Evolutionary conservation across 805 yeast genomes (phyloP).

Genomic region (Lipomyces lipofer): DNA sequence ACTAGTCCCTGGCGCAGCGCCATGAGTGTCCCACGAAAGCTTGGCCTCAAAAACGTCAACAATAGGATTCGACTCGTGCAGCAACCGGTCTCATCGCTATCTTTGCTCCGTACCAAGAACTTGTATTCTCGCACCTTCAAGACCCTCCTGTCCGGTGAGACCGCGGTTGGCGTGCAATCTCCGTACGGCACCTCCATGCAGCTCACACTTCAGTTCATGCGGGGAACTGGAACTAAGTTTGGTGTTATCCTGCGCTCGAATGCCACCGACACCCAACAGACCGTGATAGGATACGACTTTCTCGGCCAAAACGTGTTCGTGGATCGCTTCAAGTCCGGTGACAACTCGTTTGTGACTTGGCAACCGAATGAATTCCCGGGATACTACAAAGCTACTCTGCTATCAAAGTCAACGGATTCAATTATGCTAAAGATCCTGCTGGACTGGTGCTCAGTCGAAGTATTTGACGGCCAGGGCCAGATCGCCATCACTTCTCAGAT

Average conservation of each 20-base stretch:
- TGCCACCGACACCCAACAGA: neutral
- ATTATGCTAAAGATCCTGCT: neutral
- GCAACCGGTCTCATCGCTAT: conserved; percentile 1
- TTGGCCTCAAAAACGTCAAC: neutral
- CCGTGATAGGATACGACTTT: conserved; percentile 2
- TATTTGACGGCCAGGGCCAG: conserved; percentile 1
- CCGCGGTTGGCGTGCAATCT: neutral
- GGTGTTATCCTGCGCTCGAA: neutral
- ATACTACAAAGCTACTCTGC: neutral
- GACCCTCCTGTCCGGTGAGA: neutral
- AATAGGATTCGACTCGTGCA: neutral
- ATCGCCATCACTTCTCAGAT: conserved; percentile 5
- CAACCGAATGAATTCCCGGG: conserved; percentile 3
- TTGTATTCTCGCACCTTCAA: neutral
- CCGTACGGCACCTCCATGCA: neutral
- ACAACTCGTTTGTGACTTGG: neutral
- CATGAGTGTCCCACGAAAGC: conserved; percentile 32
- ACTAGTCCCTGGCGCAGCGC: conserved; percentile 43
- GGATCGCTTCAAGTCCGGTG: conserved; percentile 5
- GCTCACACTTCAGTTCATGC: neutral
- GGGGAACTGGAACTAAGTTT: neutral
- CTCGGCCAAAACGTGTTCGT: neutral
- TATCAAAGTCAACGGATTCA: neutral
- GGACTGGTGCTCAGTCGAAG: conserved; percentile 10
- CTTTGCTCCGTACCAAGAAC: neutral